phyloP scores from a whole-genome alignment of 2,329 filamentous ascomycete genomes.

The Cytospora paraplurivora region DNA sequence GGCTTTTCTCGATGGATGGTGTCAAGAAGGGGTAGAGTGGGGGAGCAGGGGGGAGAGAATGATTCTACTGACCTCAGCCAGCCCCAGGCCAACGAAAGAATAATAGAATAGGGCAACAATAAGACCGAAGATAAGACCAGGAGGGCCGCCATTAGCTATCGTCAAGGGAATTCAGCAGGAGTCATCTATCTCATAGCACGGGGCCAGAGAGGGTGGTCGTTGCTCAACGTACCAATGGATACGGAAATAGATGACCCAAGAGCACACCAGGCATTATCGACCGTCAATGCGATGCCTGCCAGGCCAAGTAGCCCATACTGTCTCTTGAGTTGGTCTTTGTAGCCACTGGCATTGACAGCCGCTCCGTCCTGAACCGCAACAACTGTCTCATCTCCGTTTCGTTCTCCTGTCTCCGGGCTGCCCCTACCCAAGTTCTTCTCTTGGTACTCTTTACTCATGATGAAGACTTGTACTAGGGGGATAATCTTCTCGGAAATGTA shows the following conservation, averaged over 20 bases:
- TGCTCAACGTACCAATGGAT: slow-evolving; percentile 43
- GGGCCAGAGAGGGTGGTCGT: neutral
- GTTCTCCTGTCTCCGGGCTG: slow-evolving; percentile 27
- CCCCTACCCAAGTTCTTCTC: slow-evolving; percentile 20
- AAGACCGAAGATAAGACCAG: slow-evolving; percentile 46
- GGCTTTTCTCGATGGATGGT: neutral
- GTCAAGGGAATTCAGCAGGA: slow-evolving; percentile 16
- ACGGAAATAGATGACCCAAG: slow-evolving; percentile 62
- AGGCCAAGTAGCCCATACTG: slow-evolving; percentile 64
- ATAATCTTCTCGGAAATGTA: neutral
- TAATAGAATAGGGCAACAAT: slow-evolving; percentile 48
- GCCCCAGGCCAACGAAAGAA: slow-evolving; percentile 44
- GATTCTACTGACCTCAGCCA: slow-evolving; percentile 41
- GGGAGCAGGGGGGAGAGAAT: neutral
- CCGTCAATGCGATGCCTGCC: slow-evolving; percentile 61
- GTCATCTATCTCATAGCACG: slow-evolving; percentile 4
- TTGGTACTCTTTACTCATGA: slow-evolving; percentile 26
- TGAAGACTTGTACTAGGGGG: slow-evolving; percentile 19
- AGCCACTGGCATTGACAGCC: slow-evolving; percentile 64
- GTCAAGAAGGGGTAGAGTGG: neutral
- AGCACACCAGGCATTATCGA: slow-evolving; percentile 67
- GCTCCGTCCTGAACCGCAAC: slow-evolving; percentile 42
- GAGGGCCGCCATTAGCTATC: slow-evolving; percentile 45
- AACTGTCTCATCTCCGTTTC: slow-evolving; percentile 39
- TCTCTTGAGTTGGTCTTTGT: slow-evolving; percentile 63